phyloP scores from a whole-genome alignment of 257 asterid species.

The Solanum microdontum region DNA sequence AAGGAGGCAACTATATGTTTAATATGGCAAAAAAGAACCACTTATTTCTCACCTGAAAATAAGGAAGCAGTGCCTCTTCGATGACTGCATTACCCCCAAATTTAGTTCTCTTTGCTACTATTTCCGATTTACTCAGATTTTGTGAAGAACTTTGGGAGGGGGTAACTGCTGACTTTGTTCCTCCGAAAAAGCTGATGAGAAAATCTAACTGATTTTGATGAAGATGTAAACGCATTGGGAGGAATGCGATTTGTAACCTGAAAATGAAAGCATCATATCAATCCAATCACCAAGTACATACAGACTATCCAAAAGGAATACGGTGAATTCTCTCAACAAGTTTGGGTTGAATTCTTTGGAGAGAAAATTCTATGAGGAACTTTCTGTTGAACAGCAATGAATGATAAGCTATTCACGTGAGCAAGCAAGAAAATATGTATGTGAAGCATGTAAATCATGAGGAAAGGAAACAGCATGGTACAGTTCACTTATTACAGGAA shows the following conservation, averaged over 20 bases:
- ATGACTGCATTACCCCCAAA: constrained; percentile 27
- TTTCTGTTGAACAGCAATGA: not conserved
- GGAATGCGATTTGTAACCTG: constrained; percentile 81
- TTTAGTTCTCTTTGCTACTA: constrained; percentile 26
- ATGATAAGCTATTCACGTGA: not conserved
- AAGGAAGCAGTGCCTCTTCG: constrained; percentile 86
- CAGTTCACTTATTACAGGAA: not conserved
- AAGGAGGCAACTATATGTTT: not conserved
- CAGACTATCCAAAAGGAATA: not conserved
- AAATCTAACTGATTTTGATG: constrained; percentile 96
- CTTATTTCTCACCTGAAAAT: constrained; percentile 64
- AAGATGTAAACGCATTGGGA: constrained; percentile 81
- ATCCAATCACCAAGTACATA: not conserved
- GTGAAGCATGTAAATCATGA: not conserved
- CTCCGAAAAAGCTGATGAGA: constrained; percentile 85
- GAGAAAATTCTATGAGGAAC: not conserved
- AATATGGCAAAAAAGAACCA: not conserved
- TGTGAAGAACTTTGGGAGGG: constrained; percentile 24
- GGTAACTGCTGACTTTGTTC: constrained; percentile 39
- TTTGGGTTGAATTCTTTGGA: not conserved
- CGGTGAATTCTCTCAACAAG: not conserved
- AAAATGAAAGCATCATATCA: not conserved
- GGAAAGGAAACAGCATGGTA: not conserved
- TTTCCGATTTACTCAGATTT: constrained; percentile 31
- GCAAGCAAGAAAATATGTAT: not conserved